Conservation (phyloP, 345 rosid genomes). For the Trapa incisa region DNA sequence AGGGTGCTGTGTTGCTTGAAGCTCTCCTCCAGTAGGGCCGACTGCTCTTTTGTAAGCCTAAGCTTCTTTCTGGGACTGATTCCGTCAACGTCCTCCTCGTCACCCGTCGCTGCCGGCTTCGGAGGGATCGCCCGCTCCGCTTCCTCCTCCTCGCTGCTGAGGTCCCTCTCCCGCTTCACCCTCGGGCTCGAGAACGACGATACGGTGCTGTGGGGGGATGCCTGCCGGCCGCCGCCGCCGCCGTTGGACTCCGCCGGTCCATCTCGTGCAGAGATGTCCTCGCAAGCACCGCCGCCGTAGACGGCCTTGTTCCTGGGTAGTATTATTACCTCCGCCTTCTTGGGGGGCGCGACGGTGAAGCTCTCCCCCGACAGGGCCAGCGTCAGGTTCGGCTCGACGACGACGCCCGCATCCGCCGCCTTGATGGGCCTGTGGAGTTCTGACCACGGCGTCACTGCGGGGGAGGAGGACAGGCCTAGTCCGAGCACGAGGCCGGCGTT, state of each 20-base stretch:
- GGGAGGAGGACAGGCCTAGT: conserved; percentile 37
- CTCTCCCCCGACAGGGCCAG: conserved; percentile 38
- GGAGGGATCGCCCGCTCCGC: conserved; percentile 30
- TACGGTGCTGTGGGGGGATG: conserved; percentile 37
- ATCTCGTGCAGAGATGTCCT: background rate
- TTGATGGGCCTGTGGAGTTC: conserved; percentile 11
- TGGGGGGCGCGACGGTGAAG: conserved; percentile 1
- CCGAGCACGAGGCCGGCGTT: conserved; percentile 55
- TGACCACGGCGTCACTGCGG: conserved; percentile 16
- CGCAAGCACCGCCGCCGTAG: background rate
- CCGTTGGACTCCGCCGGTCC: background rate
- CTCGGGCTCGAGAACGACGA: conserved; percentile 42
- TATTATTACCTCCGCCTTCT: background rate
- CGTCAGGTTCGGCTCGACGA: conserved; percentile 37
- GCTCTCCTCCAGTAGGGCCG: conserved; percentile 85
- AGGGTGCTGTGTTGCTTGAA: conserved; percentile 90
- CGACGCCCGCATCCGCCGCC: background rate
- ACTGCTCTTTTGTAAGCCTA: conserved; percentile 79
- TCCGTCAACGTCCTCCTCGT: conserved; percentile 42
- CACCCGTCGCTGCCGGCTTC: conserved; percentile 25
- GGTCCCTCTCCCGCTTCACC: conserved; percentile 52
- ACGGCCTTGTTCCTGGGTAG: background rate
- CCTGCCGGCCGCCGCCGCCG: conserved; percentile 18
- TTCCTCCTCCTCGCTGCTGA: conserved; percentile 47
- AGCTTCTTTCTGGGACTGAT: conserved; percentile 78